Evolutionary conservation across 1,139 yeast species (phyloP).

Genomic region (Debaryomyces psychrophilus): DNA sequence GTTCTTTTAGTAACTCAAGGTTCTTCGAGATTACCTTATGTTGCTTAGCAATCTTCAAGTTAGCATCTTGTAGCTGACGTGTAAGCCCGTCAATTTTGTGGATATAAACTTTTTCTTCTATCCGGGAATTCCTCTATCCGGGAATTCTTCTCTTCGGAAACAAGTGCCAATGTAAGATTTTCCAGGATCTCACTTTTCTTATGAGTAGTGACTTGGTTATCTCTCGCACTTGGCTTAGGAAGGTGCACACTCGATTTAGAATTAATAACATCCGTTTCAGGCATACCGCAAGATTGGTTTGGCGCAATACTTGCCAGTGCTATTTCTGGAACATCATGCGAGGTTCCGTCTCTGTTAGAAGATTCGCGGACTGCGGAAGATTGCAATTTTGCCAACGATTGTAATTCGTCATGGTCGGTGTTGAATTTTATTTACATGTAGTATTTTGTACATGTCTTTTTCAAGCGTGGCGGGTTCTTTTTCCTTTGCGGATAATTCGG

Average conservation of each 20-base stretch:
- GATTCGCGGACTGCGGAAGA: not conserved
- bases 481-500: not conserved
- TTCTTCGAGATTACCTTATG: conserved; percentile 8
- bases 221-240: not conserved
- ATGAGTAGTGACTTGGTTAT: not conserved
- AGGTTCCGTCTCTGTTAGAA: not conserved
- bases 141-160: not conserved
- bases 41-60: conserved; percentile 10
- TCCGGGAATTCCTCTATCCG: not conserved
- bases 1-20: conserved; percentile 9
- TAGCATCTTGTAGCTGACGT: conserved; percentile 5
- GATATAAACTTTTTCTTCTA: not conserved
- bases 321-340: not conserved
- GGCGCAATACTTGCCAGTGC: not conserved
- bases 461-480: not conserved
- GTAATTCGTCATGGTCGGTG: not conserved
- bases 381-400: not conserved
- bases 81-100: not conserved
- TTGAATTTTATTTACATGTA: not conserved
- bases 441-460: not conserved
- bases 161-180: not conserved
- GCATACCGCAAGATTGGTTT: not conserved
- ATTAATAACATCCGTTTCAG: not conserved
- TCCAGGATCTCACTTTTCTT: not conserved
- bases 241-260: not conserved